Evolutionary conservation across 352 stramenopile species (phyloP).

Genomic region (Phytophthora foliorum): DNA sequence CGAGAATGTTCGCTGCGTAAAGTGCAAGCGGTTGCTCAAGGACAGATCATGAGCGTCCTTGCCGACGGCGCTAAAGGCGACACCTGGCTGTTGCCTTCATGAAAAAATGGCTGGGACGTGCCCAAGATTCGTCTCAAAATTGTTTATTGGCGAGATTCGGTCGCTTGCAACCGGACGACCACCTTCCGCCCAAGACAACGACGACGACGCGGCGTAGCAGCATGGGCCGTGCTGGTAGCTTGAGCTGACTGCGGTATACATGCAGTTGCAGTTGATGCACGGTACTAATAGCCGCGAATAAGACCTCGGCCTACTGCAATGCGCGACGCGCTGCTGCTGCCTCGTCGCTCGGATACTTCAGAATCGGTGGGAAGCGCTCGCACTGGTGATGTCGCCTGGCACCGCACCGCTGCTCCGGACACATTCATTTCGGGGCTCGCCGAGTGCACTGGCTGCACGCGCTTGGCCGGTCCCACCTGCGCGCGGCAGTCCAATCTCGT

Average conservation of each 20-base stretch:
- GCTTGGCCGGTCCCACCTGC: conserved; percentile 21
- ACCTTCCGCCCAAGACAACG: conserved; percentile 11
- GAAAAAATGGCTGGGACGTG: conserved; percentile 16
- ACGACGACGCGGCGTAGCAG: neutral
- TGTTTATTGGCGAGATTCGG: conserved; percentile 32
- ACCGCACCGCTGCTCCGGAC: conserved; percentile 16
- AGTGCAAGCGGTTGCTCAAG: neutral
- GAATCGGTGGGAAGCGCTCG: neutral
- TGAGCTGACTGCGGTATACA: neutral
- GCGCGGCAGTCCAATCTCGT: conserved; percentile 23
- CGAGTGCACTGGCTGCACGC: conserved; percentile 23
- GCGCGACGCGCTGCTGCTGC: neutral
- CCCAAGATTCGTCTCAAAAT: conserved; percentile 23
- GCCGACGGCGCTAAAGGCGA: conserved; percentile 5
- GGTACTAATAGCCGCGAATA: neutral
- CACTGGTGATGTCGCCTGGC: conserved; percentile 7
- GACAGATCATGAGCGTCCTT: conserved; percentile 10
- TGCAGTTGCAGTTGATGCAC: conserved; percentile 1
- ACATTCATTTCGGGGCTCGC: neutral
- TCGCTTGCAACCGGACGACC: conserved; percentile 24
- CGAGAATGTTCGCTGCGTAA: conserved; percentile 30
- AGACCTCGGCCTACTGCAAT: neutral
- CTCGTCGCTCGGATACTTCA: neutral
- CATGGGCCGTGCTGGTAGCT: too few relatives aligned
- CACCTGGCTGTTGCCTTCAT: neutral